Base-by-base conservation (phyloP, 2,329 filamentous ascomycete genomes). In the Botrytis cinerea region DNA sequence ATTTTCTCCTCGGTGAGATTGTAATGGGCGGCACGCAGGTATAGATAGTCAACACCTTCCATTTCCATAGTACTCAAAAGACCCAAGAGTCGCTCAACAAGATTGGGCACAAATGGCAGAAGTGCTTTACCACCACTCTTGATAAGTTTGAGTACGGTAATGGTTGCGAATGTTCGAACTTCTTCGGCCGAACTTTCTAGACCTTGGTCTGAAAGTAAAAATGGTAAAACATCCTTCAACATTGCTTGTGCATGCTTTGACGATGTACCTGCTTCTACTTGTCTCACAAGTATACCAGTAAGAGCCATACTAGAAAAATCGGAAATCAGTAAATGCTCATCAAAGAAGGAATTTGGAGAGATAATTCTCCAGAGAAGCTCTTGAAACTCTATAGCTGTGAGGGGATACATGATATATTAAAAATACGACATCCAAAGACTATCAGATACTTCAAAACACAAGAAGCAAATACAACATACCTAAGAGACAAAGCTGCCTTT, bases 101-200 rank as follows among this genome's bases (percentile, higher is more conserved):
- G 91, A 63, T 90, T 89, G 0, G 95, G 90, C 38, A 97, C 91
- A 82, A 95, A 97, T 0, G 93, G 91, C 60, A 92, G 88, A 22
- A 99, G 84, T 4, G 91, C 88, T 70, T 89, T 90, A n/a, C 92
- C 93, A 62, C 93, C 92, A 78, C 94, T 95, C 83, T 98, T 98
- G 75, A 96, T 91, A 74, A 98, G 92, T 75, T 97, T 91, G 70
- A 98, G 86, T 1, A 99, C 87, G 0, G 95, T 97, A 32, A 89
- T 85, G n/a, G 91, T 91, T 7, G 95, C 89, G 82, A 98, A 97
- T 7, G 89, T 83, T 81, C 95, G 93, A 1, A 98, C 94, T 73
- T 98, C 96, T 79, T 97, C 87, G 1, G 93, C 95, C 4, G 91
- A 91, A 73, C 92, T 97, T 81, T 98, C 95, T 64, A 98, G 89